Conservation (phyloP, 768 basidiomycete species). For the Trametes maxima region DNA sequence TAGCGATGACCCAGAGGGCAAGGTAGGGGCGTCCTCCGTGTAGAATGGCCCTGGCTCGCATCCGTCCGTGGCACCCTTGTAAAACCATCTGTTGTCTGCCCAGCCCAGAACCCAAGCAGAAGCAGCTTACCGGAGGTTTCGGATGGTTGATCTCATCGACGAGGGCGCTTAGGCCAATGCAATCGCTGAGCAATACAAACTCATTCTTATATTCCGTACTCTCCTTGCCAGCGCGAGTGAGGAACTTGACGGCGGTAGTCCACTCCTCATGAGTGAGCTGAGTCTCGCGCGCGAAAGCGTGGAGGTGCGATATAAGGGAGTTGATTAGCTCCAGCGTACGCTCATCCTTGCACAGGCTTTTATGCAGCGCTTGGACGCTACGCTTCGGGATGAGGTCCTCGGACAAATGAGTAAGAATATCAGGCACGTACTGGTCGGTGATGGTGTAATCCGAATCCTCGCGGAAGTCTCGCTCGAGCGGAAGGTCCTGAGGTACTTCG, state of each 20-base stretch:
- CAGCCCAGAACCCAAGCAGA: background rate
- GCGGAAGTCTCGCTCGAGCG: constrained; percentile 38
- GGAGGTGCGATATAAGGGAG: constrained; percentile 38
- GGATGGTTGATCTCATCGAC: constrained; percentile 42
- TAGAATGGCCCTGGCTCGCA: constrained; percentile 42
- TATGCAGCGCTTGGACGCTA: constrained; percentile 35
- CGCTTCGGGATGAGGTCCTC: background rate
- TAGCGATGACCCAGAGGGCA: constrained; percentile 33
- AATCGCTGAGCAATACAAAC: constrained; percentile 45
- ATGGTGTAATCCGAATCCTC: constrained; percentile 38
- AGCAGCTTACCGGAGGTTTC: constrained; percentile 30
- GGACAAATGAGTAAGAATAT: background rate
- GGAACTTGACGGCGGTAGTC: constrained; percentile 39
- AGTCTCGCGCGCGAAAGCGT: constrained; percentile 42
- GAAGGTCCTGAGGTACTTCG: constrained; percentile 37
- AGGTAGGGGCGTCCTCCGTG: constrained; percentile 34
- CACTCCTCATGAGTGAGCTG: constrained; percentile 42
- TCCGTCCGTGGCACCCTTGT: constrained; percentile 36
- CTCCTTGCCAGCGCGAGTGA: constrained; percentile 43
- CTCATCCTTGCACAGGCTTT: constrained; percentile 31
- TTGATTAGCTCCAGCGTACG: constrained; percentile 36
- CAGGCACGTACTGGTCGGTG: constrained; percentile 34
- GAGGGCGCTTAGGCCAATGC: constrained; percentile 40
- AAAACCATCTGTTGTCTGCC: background rate
- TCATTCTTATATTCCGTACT: constrained; percentile 42